Conservation (phyloP, 768 basidiomycete species). For the Trametes sanguinea region DNA sequence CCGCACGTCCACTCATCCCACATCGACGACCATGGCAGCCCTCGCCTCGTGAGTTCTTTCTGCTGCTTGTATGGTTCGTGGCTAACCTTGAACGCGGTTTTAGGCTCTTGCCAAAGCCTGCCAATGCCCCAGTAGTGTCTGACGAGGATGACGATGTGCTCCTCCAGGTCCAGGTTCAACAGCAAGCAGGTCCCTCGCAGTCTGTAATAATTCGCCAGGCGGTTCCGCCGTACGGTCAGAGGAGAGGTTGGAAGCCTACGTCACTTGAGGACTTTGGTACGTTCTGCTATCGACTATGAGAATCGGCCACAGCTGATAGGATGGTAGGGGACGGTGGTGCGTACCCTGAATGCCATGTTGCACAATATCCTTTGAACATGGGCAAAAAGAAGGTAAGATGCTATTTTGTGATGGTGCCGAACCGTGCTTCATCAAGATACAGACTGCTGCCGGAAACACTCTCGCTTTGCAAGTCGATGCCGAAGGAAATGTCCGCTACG, state of each 20-base stretch:
- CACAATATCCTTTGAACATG: conserved; percentile 95
- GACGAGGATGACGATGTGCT: conserved; percentile 64
- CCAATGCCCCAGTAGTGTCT: conserved; percentile 50
- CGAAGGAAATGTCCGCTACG: conserved; percentile 96
- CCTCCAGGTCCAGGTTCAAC: conserved; percentile 33
- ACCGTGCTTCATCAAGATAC: background rate
- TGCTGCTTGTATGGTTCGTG: background rate
- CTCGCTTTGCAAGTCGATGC: conserved; percentile 95
- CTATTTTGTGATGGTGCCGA: no score
- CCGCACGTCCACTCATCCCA: background rate
- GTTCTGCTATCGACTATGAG: conserved; percentile 31
- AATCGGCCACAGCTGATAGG: conserved; percentile 4
- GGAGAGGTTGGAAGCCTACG: conserved; percentile 84
- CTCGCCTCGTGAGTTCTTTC: conserved; percentile 67
- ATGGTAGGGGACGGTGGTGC: conserved; percentile 76
- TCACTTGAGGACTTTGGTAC: conserved; percentile 82
- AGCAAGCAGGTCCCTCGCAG: conserved; percentile 35
- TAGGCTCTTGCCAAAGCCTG: conserved; percentile 70
- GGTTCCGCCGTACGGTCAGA: conserved; percentile 84
- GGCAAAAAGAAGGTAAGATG: conserved; percentile 83
- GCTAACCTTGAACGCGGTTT: conserved; percentile 10
- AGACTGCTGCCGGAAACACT: conserved; percentile 93
- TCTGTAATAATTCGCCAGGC: conserved; percentile 50
- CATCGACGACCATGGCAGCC: conserved; percentile 51
- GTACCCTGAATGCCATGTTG: conserved; percentile 94